A percentile compares a stretch with the other conserved stretches of the same genome.
phyloP scores from a whole-genome alignment of 768 basidiomycete genomes.

The Galerina sulciceps region DNA sequence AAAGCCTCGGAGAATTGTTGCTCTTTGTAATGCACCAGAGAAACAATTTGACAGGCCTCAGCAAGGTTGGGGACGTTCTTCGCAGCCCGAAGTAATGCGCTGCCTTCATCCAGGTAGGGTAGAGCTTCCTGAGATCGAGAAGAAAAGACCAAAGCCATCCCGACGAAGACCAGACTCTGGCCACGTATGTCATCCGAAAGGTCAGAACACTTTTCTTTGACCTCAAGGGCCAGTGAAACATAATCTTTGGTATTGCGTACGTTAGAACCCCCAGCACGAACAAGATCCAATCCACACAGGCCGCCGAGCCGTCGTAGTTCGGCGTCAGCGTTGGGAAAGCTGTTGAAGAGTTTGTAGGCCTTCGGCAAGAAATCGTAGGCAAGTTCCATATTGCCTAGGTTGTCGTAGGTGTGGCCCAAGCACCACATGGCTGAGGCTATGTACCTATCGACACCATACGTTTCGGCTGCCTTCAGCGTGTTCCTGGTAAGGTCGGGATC shows the following conservation, averaged over 20 bases:
- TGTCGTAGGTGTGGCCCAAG: constrained; percentile 1
- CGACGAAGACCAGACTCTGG: constrained; percentile 1
- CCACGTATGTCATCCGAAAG: constrained; percentile 5
- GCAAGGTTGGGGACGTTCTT: neutral
- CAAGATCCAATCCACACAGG: constrained; percentile 5
- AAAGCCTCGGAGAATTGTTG: neutral
- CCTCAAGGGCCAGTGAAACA: neutral
- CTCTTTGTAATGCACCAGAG: neutral
- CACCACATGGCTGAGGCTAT: constrained; percentile 2
- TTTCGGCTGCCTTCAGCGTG: neutral
- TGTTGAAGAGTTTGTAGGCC: constrained; percentile 6
- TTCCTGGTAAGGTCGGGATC: neutral
- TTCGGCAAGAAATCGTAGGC: neutral
- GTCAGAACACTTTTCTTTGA: constrained; percentile 1
- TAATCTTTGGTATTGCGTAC: neutral
- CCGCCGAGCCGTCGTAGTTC: neutral
- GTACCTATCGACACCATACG: neutral
- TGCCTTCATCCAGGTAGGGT: neutral
- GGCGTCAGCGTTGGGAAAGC: neutral
- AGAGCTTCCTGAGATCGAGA: neutral
- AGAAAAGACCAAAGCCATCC: neutral
- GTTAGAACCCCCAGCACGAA: neutral
- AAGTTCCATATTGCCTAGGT: neutral
- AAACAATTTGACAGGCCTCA: neutral
- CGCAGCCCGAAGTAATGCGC: neutral